Evolutionary conservation across 2,329 filamentous ascomycete genomes (phyloP), one percentile per base, ranked within the genome.

Genomic region (Leptodontidium sp.): DNA sequence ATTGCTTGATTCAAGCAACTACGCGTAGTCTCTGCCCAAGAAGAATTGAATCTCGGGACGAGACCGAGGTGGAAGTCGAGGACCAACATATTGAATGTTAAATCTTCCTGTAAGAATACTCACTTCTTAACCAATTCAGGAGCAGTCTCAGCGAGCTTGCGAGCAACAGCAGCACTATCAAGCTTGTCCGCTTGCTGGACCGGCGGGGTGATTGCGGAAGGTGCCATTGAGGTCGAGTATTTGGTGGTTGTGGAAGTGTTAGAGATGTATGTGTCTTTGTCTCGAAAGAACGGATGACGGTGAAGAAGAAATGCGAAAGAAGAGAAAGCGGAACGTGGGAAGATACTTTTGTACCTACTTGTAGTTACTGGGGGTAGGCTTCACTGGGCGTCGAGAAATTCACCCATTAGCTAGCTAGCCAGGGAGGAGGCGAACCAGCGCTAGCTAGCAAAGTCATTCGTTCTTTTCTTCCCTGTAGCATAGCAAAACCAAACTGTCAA

Each of bases 41-140:
- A 43, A 21, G 1, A 29, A n/a, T 24, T 29, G 7, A n/a, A 26
- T 17, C n/a, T 47, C 12, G 49, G 11, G 29, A 43, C 21, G 15
- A 47, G 21, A 43, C 21, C 11, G 29, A 53, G 14, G 29, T 5
- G 45, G 32, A 24, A 17, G 32, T 43, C 32, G 32, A 47, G 43
- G 24, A 32, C 26, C 26, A 7, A 26, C 11, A 53, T 6, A 53
- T 8, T 14, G n/a, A 29, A n/a, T 24, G 12, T 24, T 1, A 24
- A 67, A 14, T 24, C 11, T 43, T n/a, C 4, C 17, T 50, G 40
- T 14, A 49, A 17, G 2, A 14, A 9, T 35, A 59, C 70, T 69
- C 55, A 72, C 70, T 69, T 70, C 15, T 66, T 68, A 79, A 95
- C 91, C 73, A 86, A 43, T 47, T 79, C 88, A 88, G 57, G 88